Evolutionary conservation across 2,329 filamentous ascomycete genomes (phyloP), one percentile per base, ranked within the genome.

Genomic region (Ceratocystis albifundus): DNA sequence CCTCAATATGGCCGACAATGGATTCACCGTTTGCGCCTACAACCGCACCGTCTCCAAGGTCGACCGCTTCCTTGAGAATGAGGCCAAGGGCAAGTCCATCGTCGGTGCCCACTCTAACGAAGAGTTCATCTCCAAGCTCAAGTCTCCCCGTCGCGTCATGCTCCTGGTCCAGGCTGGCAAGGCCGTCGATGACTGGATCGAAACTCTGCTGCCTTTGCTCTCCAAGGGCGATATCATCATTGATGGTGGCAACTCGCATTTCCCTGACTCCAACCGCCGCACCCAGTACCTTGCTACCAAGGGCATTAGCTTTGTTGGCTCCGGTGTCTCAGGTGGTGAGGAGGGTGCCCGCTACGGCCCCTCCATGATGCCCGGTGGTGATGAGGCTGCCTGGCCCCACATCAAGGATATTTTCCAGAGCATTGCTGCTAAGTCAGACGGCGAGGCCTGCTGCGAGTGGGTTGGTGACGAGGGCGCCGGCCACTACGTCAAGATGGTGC

Each of bases 401-500:
- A 95, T 99, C 82, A 97, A 99, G 87, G 92, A 97, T 74, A 89
- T 99, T 75, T 96, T 99, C 84, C 94, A 99, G 83, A 86, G 86
- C 82, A 96, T 99, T 76, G 85, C 94, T 70, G 94, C 94, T 78
- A 97, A 99, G 87, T 95, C 89, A 78, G 93, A 96, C 75, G 88
- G 87, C 74, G 94, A 99, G 84, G 81, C 94, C 71, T 99, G 94
- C 87, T 99, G 94, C 77, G 94, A 99, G 80, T 99, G 94, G 94
- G 94, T 99, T 74, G 94, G 94, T 82, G 94, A 97, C 80, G 91
- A 97, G 79, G 94, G 94, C 86, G 90, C 94, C 80, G 94, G 94
- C 74, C 94, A 99, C 87, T 99, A 96, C 84, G 93, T 99, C 83
- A 99, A 99, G 89, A 99, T 99, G 94, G 94, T 99, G 70, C 94